Percentiles rank a stretch among this genome's conserved stretches.
Evolutionary conservation across 345 rosid genomes (phyloP).

Genomic region (Isatis tinctoria): DNA sequence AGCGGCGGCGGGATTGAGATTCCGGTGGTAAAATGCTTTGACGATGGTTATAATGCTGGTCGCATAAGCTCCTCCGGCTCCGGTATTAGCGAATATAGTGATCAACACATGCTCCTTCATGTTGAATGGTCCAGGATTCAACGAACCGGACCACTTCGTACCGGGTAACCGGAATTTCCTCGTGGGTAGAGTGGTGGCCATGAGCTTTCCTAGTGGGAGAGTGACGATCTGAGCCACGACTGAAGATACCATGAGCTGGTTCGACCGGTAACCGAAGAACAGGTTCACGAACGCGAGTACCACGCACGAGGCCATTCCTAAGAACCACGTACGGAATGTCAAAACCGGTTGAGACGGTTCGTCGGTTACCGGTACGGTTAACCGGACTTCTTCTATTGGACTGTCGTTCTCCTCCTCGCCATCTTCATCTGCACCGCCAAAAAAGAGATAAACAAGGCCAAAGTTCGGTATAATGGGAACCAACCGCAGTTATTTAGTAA

Average conservation of each 20-base stretch:
- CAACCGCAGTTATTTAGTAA: neutral
- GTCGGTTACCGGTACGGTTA: conserved; percentile 49
- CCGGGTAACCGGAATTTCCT: conserved; percentile 25
- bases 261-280: conserved; percentile 44
- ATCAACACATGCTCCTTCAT: conserved; percentile 52
- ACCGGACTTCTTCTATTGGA: conserved; percentile 63
- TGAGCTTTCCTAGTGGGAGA: conserved; percentile 43
- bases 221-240: conserved; percentile 46
- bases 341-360: conserved; percentile 41
- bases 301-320: conserved; percentile 40
- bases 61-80: conserved; percentile 42
- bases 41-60: conserved; percentile 38
- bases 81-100: conserved; percentile 49
- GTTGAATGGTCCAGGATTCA: conserved; percentile 55
- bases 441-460: neutral
- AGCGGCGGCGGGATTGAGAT: conserved; percentile 31
- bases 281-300: conserved; percentile 48
- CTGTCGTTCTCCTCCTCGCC: conserved; percentile 36
- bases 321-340: conserved; percentile 55
- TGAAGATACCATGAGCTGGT: conserved; percentile 33
- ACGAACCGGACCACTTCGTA: conserved; percentile 34
- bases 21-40: conserved; percentile 43
- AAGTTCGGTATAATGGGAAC: neutral
- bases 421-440: conserved; percentile 11
- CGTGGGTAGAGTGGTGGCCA: conserved; percentile 49